Conservation (phyloP, 352 stramenopile species). For the Halophytophthora polymorphica region DNA sequence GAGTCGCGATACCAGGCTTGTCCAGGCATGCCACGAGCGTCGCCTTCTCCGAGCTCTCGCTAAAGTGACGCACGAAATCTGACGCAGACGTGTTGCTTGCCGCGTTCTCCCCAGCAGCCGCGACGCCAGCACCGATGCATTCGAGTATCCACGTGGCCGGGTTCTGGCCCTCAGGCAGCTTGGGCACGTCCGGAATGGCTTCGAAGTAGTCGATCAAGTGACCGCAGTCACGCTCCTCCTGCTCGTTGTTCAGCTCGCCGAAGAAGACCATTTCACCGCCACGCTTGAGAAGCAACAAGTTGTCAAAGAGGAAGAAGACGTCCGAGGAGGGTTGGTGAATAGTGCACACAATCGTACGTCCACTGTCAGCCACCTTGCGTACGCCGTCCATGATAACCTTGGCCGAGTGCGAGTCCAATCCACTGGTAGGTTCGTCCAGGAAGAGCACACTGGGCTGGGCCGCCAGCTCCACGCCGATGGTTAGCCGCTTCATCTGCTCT, state of each 20-base stretch:
- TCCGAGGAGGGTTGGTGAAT: constrained; percentile 28
- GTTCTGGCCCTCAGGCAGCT: constrained; percentile 24
- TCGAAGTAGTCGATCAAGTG: constrained; percentile 43
- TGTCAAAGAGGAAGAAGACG: constrained; percentile 60
- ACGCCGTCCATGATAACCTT: constrained; percentile 74
- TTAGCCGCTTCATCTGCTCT: constrained; percentile 64
- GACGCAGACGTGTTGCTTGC: constrained; percentile 9
- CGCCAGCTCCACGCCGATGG: constrained; percentile 90
- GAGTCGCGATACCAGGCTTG: constrained; percentile 18
- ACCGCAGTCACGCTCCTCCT: constrained; percentile 10
- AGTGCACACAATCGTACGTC: constrained; percentile 68
- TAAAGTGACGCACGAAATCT: constrained; percentile 26
- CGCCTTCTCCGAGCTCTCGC: constrained; percentile 17
- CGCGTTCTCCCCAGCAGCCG: constrained; percentile 4
- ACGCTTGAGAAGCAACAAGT: constrained; percentile 69
- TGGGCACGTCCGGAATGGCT: constrained; percentile 19
- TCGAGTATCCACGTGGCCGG: constrained; percentile 86
- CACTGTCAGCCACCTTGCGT: constrained; percentile 60
- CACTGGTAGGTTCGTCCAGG: constrained; percentile 83
- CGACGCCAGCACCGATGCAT: constrained; percentile 35
- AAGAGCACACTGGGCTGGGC: constrained; percentile 82
- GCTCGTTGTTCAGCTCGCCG: constrained; percentile 28
- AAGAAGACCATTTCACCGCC: constrained; percentile 57
- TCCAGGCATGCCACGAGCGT: constrained; percentile 12
- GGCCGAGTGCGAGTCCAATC: constrained; percentile 79